Percentiles rank a stretch among this genome's conserved stretches.
phyloP scores from a whole-genome alignment of 768 basidiomycete species.

The Boletus barrowsii region DNA sequence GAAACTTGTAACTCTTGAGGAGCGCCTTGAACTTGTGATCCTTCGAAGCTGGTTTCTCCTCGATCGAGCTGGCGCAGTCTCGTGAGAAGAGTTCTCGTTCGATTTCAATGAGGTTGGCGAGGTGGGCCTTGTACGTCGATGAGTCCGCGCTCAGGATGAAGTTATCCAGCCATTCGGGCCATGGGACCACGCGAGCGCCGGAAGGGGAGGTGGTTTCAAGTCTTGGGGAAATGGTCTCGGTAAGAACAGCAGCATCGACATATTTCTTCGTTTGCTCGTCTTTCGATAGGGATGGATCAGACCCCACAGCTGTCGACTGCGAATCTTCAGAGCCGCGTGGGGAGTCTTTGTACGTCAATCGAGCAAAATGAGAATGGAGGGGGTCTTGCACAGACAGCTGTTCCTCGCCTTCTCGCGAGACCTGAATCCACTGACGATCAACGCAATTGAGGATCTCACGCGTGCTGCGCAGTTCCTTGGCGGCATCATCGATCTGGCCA shows the following conservation, averaged over 20 bases:
- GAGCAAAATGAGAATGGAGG: conserved; percentile 5
- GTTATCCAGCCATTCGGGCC: conserved; percentile 41
- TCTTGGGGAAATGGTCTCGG: conserved; percentile 12
- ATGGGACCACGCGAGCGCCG: conserved; percentile 32
- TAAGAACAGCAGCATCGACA: conserved; percentile 19
- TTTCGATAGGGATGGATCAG: conserved; percentile 14
- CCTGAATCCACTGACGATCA: conserved; percentile 41
- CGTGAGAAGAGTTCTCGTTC: conserved; percentile 32
- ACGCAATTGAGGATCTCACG: conserved; percentile 45
- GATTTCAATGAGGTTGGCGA: conserved; percentile 35
- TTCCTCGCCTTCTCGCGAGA: conserved; percentile 44
- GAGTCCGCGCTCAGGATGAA: conserved; percentile 35
- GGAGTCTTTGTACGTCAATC: conserved; percentile 31
- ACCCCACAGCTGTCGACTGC: conserved; percentile 48
- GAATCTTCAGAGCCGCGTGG: conserved; percentile 69
- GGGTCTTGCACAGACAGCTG: conserved; percentile 28
- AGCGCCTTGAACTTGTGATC: conserved; percentile 42
- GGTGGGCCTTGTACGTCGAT: conserved; percentile 34
- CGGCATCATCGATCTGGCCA: conserved; percentile 48
- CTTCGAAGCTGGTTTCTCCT: conserved; percentile 26
- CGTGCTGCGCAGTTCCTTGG: conserved; percentile 47
- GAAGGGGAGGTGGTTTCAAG: conserved; percentile 19
- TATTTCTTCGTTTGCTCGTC: conserved; percentile 16
- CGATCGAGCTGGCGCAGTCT: conserved; percentile 17
- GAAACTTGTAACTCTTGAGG: conserved; percentile 41